phyloP scores from a whole-genome alignment of 129 eudicot genomes.

The Chrysanthemum seticuspe region DNA sequence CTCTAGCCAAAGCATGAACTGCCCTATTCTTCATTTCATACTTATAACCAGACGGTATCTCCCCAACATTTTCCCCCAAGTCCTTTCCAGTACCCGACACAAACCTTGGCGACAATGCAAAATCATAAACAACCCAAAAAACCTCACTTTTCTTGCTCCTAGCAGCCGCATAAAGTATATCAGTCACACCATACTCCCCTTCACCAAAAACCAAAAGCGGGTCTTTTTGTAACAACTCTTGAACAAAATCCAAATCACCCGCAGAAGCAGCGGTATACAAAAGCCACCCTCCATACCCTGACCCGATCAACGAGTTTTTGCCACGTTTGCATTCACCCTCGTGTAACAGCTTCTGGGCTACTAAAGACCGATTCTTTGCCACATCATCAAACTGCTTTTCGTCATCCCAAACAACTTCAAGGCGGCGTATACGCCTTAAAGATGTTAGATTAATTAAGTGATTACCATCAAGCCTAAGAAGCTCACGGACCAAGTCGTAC shows the following conservation, averaged over 20 bases:
- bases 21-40: conserved; percentile 88
- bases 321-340: conserved; percentile 71
- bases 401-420: conserved; percentile 95
- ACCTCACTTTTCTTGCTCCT: conserved; percentile 74
- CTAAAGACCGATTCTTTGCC: conserved; percentile 63
- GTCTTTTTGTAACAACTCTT: conserved; percentile 57
- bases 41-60: conserved; percentile 67
- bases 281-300: conserved; percentile 97
- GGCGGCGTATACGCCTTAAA: conserved; percentile 92
- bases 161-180: conserved; percentile 86
- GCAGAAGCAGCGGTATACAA: conserved; percentile 90
- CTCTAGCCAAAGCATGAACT: conserved; percentile 92
- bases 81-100: conserved; percentile 39
- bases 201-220: conserved; percentile 93
- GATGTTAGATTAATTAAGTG: conserved; percentile 83
- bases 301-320: conserved; percentile 52
- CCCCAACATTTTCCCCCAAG: conserved; percentile 46
- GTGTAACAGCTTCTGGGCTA: conserved; percentile 55
- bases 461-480: conserved; percentile 82
- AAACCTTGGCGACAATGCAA: conserved; percentile 67
- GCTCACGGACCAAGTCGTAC: conserved; percentile 89
- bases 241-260: conserved; percentile 70
- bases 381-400: conserved; percentile 77
- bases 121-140: conserved; percentile 65
- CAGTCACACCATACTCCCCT: conserved; percentile 94